phyloP scores from a whole-genome alignment of 2,329 filamentous ascomycete species.

The Botrytis sinoallii region DNA sequence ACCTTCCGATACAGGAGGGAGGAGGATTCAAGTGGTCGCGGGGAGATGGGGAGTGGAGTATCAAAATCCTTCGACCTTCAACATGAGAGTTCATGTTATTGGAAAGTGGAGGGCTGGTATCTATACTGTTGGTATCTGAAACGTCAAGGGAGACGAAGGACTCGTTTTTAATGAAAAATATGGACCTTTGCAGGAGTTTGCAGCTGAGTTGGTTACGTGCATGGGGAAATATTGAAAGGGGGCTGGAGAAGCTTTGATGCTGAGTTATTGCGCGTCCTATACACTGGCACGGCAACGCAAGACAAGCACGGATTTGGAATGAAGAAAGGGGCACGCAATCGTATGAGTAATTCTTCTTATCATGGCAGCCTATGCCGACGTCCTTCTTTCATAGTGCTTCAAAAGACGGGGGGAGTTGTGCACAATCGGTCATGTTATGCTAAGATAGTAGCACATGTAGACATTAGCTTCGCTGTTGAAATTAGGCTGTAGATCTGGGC shows the following conservation, averaged over 20 bases:
- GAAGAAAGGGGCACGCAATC: neutral
- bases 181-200: neutral
- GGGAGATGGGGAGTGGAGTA: constrained; percentile 2
- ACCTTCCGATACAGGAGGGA: neutral
- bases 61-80: neutral
- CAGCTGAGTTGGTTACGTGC: constrained; percentile 6
- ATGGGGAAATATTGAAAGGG: neutral
- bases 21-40: neutral
- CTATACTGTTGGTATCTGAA: constrained; percentile 1
- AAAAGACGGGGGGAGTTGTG: neutral
- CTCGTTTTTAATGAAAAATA: neutral
- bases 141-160: neutral
- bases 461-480: neutral
- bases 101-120: neutral
- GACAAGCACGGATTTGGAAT: neutral
- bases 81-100: neutral
- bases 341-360: neutral
- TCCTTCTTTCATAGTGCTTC: neutral
- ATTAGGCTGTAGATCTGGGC: neutral
- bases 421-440: neutral
- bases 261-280: neutral
- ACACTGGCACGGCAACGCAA: neutral
- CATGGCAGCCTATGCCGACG: neutral
- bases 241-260: neutral
- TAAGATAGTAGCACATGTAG: too few species aligned